These are phyloP conservation scores for Fusarium setosum DNA, from an alignment of 2,329 filamentous ascomycete species.

Conservation along the genomic window DNA sequence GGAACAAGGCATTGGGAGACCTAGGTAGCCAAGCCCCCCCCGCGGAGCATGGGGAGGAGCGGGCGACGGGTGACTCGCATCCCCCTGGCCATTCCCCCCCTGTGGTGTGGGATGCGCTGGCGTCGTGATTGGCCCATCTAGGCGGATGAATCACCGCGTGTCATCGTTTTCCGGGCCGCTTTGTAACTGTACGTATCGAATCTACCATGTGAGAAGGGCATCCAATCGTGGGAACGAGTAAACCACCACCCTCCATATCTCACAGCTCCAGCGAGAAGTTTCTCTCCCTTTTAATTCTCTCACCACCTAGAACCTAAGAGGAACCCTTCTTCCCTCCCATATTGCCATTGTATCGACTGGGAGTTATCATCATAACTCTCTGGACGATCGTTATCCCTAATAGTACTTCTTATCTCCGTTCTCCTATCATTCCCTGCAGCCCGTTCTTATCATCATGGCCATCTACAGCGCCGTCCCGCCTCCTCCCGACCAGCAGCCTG, in stretches of 20 bases:
- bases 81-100: conserved; percentile 25
- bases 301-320: conserved; percentile 2
- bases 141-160: conserved; percentile 38
- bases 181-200: conserved; percentile 8
- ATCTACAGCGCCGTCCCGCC: conserved; percentile 66
- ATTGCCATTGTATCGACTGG: conserved; percentile 1
- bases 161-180: conserved; percentile 31
- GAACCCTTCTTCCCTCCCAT: not conserved
- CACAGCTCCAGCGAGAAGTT: conserved; percentile 4
- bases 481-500: conserved; percentile 52
- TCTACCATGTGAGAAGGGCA: conserved; percentile 6
- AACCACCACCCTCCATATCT: conserved; percentile 13
- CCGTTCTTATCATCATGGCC: conserved; percentile 54
- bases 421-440: conserved; percentile 9
- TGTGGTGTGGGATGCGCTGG: conserved; percentile 48
- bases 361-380: not conserved
- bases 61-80: conserved; percentile 64
- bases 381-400: not conserved
- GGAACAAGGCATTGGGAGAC: not conserved
- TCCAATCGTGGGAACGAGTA: conserved; percentile 22
- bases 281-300: conserved; percentile 8
- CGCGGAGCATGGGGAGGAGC: conserved; percentile 1
- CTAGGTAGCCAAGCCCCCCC: too few species aligned
- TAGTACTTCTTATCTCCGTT: not conserved
- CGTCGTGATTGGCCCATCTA: conserved; percentile 43